Conservation (phyloP, 148 eudicot species). For the Tetragonia tetragonoides region DNA sequence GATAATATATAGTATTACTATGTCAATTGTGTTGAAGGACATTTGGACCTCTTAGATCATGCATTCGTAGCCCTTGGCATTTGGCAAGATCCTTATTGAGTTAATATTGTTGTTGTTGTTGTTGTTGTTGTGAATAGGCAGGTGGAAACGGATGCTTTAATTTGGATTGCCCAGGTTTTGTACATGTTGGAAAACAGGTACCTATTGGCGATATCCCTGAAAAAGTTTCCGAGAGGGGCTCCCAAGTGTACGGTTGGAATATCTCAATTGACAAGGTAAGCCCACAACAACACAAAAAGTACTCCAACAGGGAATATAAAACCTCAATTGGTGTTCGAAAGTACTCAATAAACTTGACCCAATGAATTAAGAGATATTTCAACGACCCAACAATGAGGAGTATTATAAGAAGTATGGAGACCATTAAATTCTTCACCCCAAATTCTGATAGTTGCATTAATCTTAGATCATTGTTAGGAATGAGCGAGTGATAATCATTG, state of each 20-base stretch:
- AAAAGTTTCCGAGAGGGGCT: not conserved
- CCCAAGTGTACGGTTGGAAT: not conserved
- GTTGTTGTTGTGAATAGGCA: not conserved
- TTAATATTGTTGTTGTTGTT: too few species aligned
- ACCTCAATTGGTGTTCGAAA: too few species aligned
- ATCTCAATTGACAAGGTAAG: not conserved
- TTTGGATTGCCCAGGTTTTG: not conserved
- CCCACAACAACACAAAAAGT: not conserved
- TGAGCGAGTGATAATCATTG: too few species aligned
- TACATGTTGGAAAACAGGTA: not conserved
- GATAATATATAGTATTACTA: too few species aligned
- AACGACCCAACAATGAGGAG: too few species aligned
- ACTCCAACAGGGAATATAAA: too few species aligned
- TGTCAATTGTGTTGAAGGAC: too few species aligned
- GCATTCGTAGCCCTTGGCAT: not conserved
- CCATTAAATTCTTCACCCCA: too few species aligned
- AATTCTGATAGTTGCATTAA: too few species aligned
- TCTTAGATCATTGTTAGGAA: too few species aligned
- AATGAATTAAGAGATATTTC: not conserved
- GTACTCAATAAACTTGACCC: not conserved
- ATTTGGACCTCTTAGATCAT: too few species aligned
- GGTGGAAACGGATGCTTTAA: not conserved
- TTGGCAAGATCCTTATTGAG: not conserved
- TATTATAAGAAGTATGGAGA: too few species aligned
- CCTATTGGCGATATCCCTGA: not conserved